Evolutionary conservation across 2,329 filamentous ascomycete species (phyloP).

Genomic region (Monilinia polystroma): DNA sequence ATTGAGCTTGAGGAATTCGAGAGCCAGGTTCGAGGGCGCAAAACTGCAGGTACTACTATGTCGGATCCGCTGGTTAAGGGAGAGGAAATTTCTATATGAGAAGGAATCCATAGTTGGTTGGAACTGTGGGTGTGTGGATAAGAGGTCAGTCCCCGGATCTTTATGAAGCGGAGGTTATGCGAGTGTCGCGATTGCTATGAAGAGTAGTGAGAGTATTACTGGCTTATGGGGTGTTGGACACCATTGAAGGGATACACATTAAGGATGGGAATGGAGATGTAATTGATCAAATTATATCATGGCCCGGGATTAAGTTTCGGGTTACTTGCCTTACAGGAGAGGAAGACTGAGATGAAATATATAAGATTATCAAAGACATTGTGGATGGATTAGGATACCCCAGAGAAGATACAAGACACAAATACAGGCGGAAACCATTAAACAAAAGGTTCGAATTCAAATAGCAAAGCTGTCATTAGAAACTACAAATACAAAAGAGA

Average conservation of each 20-base stretch:
- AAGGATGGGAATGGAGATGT: too few species aligned
- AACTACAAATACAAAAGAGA: constrained; percentile 4
- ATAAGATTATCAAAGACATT: not conserved
- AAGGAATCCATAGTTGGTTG: not conserved
- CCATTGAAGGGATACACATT: too few species aligned
- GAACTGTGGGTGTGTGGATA: too few species aligned
- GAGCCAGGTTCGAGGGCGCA: constrained; percentile 43
- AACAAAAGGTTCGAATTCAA: not conserved
- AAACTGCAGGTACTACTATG: not conserved
- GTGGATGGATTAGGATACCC: not conserved
- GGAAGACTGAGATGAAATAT: not conserved
- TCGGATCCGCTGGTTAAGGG: not conserved
- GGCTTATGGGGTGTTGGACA: too few species aligned
- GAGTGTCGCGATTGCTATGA: not conserved
- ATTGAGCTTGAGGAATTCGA: constrained; percentile 82
- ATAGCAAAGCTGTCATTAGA: constrained; percentile 5
- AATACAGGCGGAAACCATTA: not conserved
- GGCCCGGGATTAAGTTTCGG: not conserved
- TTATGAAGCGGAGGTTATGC: not conserved
- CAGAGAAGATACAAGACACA: not conserved
- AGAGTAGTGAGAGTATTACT: too few species aligned
- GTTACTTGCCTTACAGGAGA: not conserved
- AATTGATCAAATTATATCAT: not conserved
- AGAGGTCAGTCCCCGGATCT: not conserved
- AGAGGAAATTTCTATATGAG: not conserved